Conservation (phyloP, 2,329 filamentous ascomycete genomes). For the Arachnopeziza araneosa region DNA sequence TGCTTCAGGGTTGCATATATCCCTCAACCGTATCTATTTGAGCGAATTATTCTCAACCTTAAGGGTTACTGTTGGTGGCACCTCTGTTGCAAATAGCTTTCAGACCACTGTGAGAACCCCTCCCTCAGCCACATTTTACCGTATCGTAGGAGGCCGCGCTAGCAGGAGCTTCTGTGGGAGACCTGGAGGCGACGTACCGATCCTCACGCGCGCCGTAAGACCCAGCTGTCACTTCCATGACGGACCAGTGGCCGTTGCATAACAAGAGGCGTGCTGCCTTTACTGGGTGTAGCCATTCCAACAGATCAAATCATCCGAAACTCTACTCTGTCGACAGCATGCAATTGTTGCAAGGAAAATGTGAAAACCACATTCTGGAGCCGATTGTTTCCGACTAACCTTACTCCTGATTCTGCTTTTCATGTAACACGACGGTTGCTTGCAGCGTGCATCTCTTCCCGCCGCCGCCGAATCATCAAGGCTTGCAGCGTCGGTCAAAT, state of each 20-base stretch:
- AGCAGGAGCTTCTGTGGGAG: background rate
- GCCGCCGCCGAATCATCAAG: background rate
- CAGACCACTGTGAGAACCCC: background rate
- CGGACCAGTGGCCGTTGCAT: conserved; percentile 2
- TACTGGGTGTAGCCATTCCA: conserved; percentile 6
- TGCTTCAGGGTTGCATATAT: conserved; percentile 8
- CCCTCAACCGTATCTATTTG: conserved; percentile 6
- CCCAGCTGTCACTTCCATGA: background rate
- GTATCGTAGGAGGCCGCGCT: conserved; percentile 3
- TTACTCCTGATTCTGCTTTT: background rate
- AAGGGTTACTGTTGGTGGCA: background rate
- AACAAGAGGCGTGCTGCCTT: conserved; percentile 5
- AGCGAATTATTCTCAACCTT: conserved; percentile 1
- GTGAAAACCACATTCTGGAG: background rate
- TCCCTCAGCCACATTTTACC: conserved; percentile 18
- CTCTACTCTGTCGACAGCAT: background rate
- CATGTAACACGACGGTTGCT: background rate
- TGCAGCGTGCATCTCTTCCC: background rate
- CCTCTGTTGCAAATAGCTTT: background rate
- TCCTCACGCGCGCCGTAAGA: background rate
- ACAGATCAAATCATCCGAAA: background rate
- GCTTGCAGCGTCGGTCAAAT: background rate
- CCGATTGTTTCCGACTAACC: background rate
- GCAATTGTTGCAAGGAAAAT: background rate
- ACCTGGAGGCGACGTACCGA: background rate